A percentile compares a stretch with the other conserved stretches of the same genome.
Evolutionary conservation across 345 rosid genomes (phyloP).

Genomic region (Syzygium jambos): DNA sequence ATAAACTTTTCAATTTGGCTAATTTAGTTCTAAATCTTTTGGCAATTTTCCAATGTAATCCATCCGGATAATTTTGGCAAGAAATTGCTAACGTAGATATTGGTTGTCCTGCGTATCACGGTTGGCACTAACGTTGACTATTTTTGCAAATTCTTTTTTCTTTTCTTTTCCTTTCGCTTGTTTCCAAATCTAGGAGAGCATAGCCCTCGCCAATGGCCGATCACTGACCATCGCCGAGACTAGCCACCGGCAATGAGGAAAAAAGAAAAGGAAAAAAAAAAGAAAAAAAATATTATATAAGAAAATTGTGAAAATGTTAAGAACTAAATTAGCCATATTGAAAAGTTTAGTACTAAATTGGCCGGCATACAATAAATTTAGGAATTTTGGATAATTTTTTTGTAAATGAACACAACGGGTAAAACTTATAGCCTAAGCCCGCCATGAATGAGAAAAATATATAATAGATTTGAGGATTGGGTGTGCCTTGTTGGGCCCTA

Average conservation of each 20-base stretch:
- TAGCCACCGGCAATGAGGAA: not conserved
- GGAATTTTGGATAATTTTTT: not conserved
- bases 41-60: not conserved
- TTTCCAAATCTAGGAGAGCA: not conserved
- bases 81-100: not conserved
- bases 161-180: not conserved
- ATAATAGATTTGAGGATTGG: not conserved
- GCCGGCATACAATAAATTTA: not conserved
- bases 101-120: fast-evolving
- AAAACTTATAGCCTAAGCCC: not conserved
- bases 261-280: not conserved
- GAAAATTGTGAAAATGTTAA: not conserved
- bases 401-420: not conserved
- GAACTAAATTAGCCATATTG: not conserved
- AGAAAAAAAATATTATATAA: not conserved
- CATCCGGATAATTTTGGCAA: not conserved
- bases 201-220: no score
- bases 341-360: not conserved
- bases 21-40: not conserved
- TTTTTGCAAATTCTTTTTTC: not conserved
- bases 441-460: not conserved
- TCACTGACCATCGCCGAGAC: not conserved
- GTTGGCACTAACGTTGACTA: not conserved
- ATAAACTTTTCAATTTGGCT: not conserved
- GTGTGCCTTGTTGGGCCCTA: not conserved